Conservation (phyloP, 2,329 filamentous ascomycete species). For the Atkinsonella texensis region DNA sequence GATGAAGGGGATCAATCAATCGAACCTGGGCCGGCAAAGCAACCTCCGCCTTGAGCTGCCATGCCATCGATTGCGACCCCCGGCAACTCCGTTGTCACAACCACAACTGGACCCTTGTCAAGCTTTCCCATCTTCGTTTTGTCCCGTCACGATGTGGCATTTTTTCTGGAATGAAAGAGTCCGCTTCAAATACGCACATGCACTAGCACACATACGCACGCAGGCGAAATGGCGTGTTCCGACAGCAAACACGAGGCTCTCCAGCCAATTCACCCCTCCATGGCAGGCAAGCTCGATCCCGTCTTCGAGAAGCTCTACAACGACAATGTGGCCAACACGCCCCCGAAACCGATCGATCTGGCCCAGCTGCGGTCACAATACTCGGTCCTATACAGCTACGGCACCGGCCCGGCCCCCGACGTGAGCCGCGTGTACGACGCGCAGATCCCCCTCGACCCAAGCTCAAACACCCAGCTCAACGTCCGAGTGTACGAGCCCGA, state of each 20-base stretch:
- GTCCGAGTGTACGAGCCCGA: constrained; percentile 34
- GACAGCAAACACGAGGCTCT: constrained; percentile 25
- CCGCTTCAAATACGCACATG: no score
- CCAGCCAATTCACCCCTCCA: constrained; percentile 35
- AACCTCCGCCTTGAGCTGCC: no score
- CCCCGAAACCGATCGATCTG: constrained; percentile 27
- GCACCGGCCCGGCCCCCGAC: constrained; percentile 28
- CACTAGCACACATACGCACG: no score
- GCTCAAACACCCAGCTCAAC: constrained; percentile 13
- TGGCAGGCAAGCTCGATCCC: constrained; percentile 33
- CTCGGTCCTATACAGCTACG: constrained; percentile 32
- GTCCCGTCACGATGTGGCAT: no score
- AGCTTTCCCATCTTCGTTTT: no score
- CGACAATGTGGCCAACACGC: constrained; percentile 28
- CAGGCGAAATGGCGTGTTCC: not conserved
- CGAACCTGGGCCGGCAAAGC: no score
- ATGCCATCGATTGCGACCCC: no score
- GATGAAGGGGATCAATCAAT: no score
- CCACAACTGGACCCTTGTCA: no score
- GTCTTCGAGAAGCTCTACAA: constrained; percentile 36
- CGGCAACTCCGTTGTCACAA: no score
- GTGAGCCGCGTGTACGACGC: constrained; percentile 27
- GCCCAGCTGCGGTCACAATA: constrained; percentile 26
- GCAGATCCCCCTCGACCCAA: constrained; percentile 20
- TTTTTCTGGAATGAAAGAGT: no score